Percentiles rank a stretch among this genome's conserved stretches.
These are phyloP conservation scores for Botrytis fabae DNA, from an alignment of 2,329 filamentous ascomycete species.

Conservation along the genomic window DNA sequence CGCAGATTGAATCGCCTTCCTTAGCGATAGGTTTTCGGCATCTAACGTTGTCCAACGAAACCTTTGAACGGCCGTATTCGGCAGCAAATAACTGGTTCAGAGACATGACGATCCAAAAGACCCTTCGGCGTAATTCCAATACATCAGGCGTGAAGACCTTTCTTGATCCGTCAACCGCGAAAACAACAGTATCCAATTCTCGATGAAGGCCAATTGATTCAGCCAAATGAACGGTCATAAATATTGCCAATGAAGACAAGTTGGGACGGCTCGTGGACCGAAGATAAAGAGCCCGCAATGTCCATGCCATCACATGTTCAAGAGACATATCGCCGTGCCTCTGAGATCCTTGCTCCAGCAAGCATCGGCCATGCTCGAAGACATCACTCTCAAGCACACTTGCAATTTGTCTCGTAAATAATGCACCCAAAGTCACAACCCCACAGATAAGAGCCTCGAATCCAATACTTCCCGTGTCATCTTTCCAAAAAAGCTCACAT, in stretches of 20 bases:
- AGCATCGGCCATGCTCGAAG: slow-evolving; percentile 30
- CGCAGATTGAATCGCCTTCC: slow-evolving; percentile 26
- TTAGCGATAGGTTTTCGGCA: slow-evolving; percentile 23
- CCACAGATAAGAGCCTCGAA: slow-evolving; percentile 42
- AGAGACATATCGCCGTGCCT: slow-evolving; percentile 20
- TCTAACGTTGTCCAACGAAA: slow-evolving; percentile 28
- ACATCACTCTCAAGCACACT: slow-evolving; percentile 36
- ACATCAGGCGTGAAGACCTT: slow-evolving; percentile 23
- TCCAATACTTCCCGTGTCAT: slow-evolving; percentile 35
- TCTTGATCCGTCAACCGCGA: slow-evolving; percentile 22
- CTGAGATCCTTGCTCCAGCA: slow-evolving; percentile 33
- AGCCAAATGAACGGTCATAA: slow-evolving; percentile 36
- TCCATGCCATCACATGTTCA: slow-evolving; percentile 35
- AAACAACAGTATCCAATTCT: slow-evolving; percentile 29
- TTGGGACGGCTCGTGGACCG: slow-evolving; percentile 35
- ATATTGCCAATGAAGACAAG: slow-evolving; percentile 36
- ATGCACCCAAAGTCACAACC: slow-evolving; percentile 40
- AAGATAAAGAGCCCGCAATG: slow-evolving; percentile 36
- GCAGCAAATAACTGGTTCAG: slow-evolving; percentile 31
- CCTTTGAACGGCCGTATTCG: slow-evolving; percentile 32
- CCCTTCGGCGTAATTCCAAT: slow-evolving; percentile 28
- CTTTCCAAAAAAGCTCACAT: slow-evolving; percentile 40
- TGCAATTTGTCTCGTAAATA: slow-evolving; percentile 37
- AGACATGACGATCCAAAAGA: slow-evolving; percentile 31
- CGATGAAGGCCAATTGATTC: slow-evolving; percentile 38